phyloP scores from a whole-genome alignment of 352 stramenopile species.

The Peronospora farinosa region DNA sequence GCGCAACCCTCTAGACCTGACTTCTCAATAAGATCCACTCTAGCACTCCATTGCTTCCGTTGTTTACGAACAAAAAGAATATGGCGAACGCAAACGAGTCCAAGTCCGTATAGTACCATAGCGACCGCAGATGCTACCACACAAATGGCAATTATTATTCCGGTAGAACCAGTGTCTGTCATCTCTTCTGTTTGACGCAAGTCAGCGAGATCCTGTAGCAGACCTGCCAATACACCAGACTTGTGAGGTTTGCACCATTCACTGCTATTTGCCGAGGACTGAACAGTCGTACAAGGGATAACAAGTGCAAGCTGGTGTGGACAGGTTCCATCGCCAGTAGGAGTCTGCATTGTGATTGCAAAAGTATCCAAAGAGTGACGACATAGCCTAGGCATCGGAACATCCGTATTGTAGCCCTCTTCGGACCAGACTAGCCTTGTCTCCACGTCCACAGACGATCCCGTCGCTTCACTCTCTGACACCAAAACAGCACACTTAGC shows the following conservation, averaged over 20 bases:
- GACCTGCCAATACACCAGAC: constrained; percentile 15
- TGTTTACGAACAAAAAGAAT: constrained; percentile 4
- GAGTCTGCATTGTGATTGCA: constrained; percentile 32
- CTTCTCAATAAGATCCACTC: constrained; percentile 13
- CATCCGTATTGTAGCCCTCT: constrained; percentile 39
- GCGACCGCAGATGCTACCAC: constrained; percentile 15
- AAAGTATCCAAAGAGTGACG: constrained; percentile 32
- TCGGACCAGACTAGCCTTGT: constrained; percentile 36
- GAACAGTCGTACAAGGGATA: constrained; percentile 34
- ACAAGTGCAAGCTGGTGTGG: constrained; percentile 25
- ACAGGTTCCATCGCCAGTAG: constrained; percentile 14
- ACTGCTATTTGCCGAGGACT: constrained; percentile 10
- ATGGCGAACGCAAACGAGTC: constrained; percentile 10
- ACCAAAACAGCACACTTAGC: constrained; percentile 32
- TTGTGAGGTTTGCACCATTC: constrained; percentile 39
- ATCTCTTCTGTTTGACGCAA: constrained; percentile 3
- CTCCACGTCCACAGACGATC: constrained; percentile 20
- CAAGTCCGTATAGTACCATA: constrained; percentile 20
- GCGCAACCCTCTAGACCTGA: constrained; percentile 12
- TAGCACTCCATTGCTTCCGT: constrained; percentile 1
- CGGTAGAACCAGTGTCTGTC: constrained; percentile 5
- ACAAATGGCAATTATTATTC: constrained; percentile 22
- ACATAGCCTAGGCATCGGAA: constrained; percentile 30
- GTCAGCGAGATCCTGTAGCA: constrained; percentile 22
- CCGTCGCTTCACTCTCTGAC: constrained; percentile 15